Evolutionary conservation across 2,329 filamentous ascomycete genomes (phyloP).

Genomic region (Raffaelea ambrosiae): DNA sequence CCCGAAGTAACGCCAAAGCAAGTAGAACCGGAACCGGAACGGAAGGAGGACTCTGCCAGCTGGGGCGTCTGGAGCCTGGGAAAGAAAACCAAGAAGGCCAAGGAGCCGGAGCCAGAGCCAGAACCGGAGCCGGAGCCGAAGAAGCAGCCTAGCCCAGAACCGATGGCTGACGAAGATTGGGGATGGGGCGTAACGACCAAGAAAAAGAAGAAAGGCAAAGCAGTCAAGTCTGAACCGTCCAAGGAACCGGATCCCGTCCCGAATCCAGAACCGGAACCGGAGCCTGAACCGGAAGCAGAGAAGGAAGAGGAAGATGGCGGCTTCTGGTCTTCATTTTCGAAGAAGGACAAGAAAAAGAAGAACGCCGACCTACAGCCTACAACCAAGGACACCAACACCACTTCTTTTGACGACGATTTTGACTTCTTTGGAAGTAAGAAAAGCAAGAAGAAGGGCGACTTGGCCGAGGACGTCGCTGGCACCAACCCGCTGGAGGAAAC

Average conservation of each 20-base stretch:
- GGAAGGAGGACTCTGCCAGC: conserved; percentile 17
- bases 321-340: conserved; percentile 22
- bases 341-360: conserved; percentile 29
- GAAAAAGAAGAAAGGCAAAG: conserved; percentile 19
- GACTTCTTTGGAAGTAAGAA: conserved; percentile 6
- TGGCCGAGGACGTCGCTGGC: conserved; percentile 7
- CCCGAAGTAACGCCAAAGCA: neutral
- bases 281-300: conserved; percentile 12
- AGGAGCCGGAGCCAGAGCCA: conserved; percentile 5
- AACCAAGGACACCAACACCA: conserved; percentile 11
- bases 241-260: conserved; percentile 6
- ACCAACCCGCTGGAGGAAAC: conserved; percentile 6
- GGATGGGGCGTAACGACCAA: conserved; percentile 2
- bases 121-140: conserved; percentile 8
- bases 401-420: conserved; percentile 8
- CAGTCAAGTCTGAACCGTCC: conserved; percentile 2
- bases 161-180: conserved; percentile 1
- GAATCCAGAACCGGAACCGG: conserved; percentile 13
- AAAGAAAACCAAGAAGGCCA: conserved; percentile 35
- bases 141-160: conserved; percentile 9
- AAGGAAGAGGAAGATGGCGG: neutral
- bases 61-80: conserved; percentile 35
- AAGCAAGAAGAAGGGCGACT: conserved; percentile 9
- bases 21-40: conserved; percentile 2
- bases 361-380: neutral